phyloP scores from a whole-genome alignment of 768 basidiomycete species.

The Russula lepida region DNA sequence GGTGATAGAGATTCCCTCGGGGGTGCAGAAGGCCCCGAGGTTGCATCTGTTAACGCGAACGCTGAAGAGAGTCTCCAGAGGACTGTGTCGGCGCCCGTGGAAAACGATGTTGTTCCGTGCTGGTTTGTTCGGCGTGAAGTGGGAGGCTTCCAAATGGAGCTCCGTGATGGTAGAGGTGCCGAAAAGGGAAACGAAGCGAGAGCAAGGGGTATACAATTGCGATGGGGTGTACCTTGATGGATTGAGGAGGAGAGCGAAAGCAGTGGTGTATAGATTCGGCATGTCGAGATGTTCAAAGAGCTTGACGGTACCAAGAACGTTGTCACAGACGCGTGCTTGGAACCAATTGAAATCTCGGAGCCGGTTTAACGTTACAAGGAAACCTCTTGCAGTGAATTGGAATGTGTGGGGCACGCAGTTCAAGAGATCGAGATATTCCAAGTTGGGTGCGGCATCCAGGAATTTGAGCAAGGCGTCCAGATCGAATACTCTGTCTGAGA shows the following conservation, averaged over 20 bases:
- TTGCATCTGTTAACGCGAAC: neutral
- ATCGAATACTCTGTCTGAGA: constrained; percentile 3
- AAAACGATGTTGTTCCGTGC: constrained; percentile 12
- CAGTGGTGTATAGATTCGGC: neutral
- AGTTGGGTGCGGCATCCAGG: constrained; percentile 5
- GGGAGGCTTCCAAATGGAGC: constrained; percentile 3
- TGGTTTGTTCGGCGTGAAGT: neutral
- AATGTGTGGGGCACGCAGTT: constrained; percentile 9
- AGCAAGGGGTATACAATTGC: constrained; percentile 1
- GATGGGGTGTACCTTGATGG: neutral
- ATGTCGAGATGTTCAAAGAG: constrained; percentile 11
- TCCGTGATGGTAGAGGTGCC: neutral
- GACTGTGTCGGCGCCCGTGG: neutral
- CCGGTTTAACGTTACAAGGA: neutral
- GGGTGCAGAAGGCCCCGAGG: neutral
- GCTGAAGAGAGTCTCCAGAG: constrained; percentile 6
- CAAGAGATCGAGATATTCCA: constrained; percentile 10
- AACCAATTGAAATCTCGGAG: constrained; percentile 11
- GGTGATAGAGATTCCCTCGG: neutral
- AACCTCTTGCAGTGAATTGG: neutral
- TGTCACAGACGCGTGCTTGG: constrained; percentile 4
- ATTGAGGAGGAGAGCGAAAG: constrained; percentile 7
- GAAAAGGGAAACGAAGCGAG: neutral
- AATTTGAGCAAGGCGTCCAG: constrained; percentile 2
- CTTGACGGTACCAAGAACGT: constrained; percentile 13